Evolutionary conservation across 2,329 filamentous ascomycete species (phyloP), one percentile per base, ranked within the genome.

Genomic region (Pseudophaeomoniella oleicola): DNA sequence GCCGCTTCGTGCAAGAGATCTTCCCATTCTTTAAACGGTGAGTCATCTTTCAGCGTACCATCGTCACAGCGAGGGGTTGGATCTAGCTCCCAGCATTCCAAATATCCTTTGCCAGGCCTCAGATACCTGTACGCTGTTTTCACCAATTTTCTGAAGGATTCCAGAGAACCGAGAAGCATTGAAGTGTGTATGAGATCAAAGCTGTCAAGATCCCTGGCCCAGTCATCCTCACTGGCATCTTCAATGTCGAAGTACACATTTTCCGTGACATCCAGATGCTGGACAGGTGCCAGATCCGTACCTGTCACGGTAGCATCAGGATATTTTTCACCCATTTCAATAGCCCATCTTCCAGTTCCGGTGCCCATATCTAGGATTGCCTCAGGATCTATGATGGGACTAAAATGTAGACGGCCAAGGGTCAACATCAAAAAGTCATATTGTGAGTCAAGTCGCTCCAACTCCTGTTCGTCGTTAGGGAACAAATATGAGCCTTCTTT

Each of bases 221-320:
- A 76, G 38, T 79, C 68, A 2, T 65, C 60, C 48, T 75, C 72
- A 3, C 68, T 65, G 50, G 66, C 66, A 47, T 86, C 80, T 49
- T 85, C 79, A 32, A 87, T 69, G 41, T 75, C 74, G 45, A 87
- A 87, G 42, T 75, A 71, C 11, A 85, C 77, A 43, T 87, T 87
- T 13, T 71, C 69, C 0, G 81, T 80, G 1, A 84, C 76, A 34
- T 70, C 63, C 3, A 59, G 59, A 2, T 77, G 75, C 48, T 82
- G 78, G 16, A 81, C 75, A 2, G 77, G 75, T 1, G 75, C 80
- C 4, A 82, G 62, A 47, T 82, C 78, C 5, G 72, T 78, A 19
- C 75, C 78, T 34, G 69, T 66, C 18, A 82, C 64, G 41, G 67
- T 56, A 9, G 76, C 59, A 3, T 65, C 50, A 10, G 76, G 76